Conservation (phyloP, 768 basidiomycete genomes). For the Suillus americanus region DNA sequence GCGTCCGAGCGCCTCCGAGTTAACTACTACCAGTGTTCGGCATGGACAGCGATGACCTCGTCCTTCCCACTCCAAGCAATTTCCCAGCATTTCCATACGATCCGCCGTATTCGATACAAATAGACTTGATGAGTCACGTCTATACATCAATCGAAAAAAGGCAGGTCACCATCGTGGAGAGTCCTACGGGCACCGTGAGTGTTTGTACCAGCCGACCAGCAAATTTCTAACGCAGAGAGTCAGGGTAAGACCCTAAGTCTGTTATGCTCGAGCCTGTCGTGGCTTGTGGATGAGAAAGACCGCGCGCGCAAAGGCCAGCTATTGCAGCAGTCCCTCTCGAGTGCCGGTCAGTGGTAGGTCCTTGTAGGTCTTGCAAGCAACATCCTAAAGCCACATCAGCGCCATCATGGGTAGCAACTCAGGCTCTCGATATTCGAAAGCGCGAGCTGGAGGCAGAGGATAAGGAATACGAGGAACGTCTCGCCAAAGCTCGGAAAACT, state of each 20-base stretch:
- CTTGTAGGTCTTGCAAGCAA: background rate
- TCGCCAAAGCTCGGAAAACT: conserved; percentile 59
- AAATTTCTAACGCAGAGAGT: background rate
- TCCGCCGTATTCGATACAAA: conserved; percentile 82
- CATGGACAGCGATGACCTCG: conserved; percentile 21
- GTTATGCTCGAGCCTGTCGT: conserved; percentile 72
- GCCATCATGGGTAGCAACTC: conserved; percentile 76
- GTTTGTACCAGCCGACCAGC: background rate
- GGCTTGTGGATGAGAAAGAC: conserved; percentile 68
- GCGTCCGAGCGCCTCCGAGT: conserved; percentile 12
- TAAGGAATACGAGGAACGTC: conserved; percentile 57
- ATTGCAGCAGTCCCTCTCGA: conserved; percentile 25
- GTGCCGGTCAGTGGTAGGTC: conserved; percentile 25
- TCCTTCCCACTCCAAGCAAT: conserved; percentile 57
- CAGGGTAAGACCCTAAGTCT: conserved; percentile 89
- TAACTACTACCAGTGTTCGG: background rate
- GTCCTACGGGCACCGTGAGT: conserved; percentile 84
- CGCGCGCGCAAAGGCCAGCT: conserved; percentile 69
- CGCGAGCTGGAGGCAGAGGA: conserved; percentile 70
- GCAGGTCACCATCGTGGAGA: conserved; percentile 82
- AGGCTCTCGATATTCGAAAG: conserved; percentile 63
- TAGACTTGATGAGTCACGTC: conserved; percentile 84
- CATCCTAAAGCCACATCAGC: conserved; percentile 31
- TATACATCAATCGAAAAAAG: conserved; percentile 75
- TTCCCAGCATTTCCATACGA: conserved; percentile 87